Percentiles rank a stretch among this genome's conserved stretches.
phyloP scores from a whole-genome alignment of 257 asterid species.

The Solanum neorickii region DNA sequence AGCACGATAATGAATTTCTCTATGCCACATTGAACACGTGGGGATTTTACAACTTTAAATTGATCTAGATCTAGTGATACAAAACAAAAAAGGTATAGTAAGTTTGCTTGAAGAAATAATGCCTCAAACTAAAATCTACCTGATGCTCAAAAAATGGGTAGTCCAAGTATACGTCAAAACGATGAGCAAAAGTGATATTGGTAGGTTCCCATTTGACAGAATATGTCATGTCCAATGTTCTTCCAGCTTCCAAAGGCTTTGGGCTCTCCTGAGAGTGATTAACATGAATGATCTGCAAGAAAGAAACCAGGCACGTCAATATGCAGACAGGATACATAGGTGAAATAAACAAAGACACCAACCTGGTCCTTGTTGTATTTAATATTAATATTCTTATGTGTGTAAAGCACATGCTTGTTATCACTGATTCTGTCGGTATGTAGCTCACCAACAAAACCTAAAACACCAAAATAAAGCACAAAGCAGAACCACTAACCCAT shows the following conservation, averaged over 20 bases:
- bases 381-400: slow-evolving; percentile 37
- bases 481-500: neutral
- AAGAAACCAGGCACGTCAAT: slow-evolving; percentile 5
- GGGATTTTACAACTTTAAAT: neutral
- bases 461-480: neutral
- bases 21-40: neutral
- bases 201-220: slow-evolving; percentile 83
- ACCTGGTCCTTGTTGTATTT: slow-evolving; percentile 52
- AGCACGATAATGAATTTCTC: neutral
- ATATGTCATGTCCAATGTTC: slow-evolving; percentile 65
- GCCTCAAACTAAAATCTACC: slow-evolving; percentile 26
- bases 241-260: slow-evolving; percentile 74
- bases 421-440: slow-evolving; percentile 39
- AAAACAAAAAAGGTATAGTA: neutral
- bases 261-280: slow-evolving; percentile 81
- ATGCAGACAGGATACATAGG: neutral
- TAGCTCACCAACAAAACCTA: slow-evolving; percentile 46
- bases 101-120: neutral
- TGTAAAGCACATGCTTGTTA: slow-evolving; percentile 36
- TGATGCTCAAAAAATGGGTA: slow-evolving; percentile 98
- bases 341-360: neutral
- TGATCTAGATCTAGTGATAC: neutral
- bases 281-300: slow-evolving; percentile 82
- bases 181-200: slow-evolving; percentile 72
- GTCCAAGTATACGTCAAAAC: slow-evolving; percentile 92